phyloP scores from a whole-genome alignment of 257 asterid genomes.

The Leonotis leonurus region DNA sequence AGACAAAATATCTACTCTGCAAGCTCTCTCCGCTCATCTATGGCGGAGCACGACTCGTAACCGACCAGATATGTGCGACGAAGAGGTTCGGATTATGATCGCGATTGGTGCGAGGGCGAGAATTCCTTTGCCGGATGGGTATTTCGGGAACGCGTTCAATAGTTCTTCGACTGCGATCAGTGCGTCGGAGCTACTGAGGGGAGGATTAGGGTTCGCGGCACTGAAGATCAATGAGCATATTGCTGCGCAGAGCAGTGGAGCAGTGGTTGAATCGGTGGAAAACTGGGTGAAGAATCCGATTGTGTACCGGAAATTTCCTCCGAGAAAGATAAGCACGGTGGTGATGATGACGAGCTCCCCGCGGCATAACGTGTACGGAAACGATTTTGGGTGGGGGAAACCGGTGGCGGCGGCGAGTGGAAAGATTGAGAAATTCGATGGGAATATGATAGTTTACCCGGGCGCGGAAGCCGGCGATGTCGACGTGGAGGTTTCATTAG shows the following conservation, averaged over 20 bases:
- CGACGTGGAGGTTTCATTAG: conserved; percentile 43
- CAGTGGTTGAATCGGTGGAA: neutral
- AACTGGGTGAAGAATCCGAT: conserved; percentile 30
- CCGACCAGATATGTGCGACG: neutral
- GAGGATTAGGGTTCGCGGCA: conserved; percentile 31
- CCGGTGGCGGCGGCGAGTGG: conserved; percentile 33
- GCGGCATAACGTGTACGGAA: conserved; percentile 41
- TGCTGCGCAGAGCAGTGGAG: conserved; percentile 20
- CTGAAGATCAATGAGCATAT: conserved; percentile 13
- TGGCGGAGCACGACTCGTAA: conserved; percentile 27
- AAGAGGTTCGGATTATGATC: neutral
- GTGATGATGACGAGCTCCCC: conserved; percentile 37
- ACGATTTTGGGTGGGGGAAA: conserved; percentile 63
- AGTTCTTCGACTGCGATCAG: neutral
- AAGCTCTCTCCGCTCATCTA: conserved; percentile 33
- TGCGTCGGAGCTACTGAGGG: neutral
- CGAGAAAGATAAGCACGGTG: neutral
- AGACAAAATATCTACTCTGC: conserved; percentile 31
- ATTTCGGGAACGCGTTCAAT: conserved; percentile 5
- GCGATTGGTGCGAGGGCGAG: neutral
- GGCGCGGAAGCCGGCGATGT: conserved; percentile 25
- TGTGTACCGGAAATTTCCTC: neutral
- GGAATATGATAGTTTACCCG: neutral
- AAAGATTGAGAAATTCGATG: neutral
- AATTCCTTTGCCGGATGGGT: conserved; percentile 22